Percentiles rank a stretch among this genome's conserved stretches.
These are phyloP conservation scores for Letharia lupina DNA, from an alignment of 495 filamentous ascomycete genomes.

Conservation along the genomic window DNA sequence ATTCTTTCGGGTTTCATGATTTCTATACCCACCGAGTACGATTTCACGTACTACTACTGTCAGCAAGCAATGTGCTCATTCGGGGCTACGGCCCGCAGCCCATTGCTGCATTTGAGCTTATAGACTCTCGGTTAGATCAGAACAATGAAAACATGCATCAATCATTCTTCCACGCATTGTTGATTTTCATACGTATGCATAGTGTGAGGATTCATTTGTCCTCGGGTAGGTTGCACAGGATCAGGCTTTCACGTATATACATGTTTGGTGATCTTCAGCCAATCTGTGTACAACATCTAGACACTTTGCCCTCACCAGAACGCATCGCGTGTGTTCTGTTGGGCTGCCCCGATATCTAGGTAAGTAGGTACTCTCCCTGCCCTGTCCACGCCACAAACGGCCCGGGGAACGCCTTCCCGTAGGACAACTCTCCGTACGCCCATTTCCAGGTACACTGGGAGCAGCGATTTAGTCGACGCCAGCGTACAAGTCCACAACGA, in stretches of 20 bases:
- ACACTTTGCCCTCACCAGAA: too few species aligned
- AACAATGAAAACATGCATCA: neutral
- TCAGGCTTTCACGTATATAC: constrained; percentile 1
- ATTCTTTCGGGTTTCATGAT: neutral
- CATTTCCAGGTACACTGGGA: neutral
- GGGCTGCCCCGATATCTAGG: neutral
- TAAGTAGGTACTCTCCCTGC: neutral
- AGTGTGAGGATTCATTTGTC: neutral
- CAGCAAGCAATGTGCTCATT: neutral
- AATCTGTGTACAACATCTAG: neutral
- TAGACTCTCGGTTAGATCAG: neutral
- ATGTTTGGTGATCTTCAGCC: neutral
- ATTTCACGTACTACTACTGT: neutral
- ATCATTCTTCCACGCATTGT: neutral
- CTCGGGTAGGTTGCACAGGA: neutral
- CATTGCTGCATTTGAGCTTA: neutral
- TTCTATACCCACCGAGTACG: neutral
- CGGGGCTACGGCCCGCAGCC: neutral
- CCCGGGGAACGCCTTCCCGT: neutral
- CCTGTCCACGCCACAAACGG: neutral
- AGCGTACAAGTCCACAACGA: constrained; percentile 88
- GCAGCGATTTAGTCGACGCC: constrained; percentile 51
- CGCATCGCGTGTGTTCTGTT: neutral
- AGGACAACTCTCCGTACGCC: neutral
- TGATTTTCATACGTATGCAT: neutral